Conservation (phyloP, 495 filamentous ascomycete species). For the Ascobolus immersus region DNA sequence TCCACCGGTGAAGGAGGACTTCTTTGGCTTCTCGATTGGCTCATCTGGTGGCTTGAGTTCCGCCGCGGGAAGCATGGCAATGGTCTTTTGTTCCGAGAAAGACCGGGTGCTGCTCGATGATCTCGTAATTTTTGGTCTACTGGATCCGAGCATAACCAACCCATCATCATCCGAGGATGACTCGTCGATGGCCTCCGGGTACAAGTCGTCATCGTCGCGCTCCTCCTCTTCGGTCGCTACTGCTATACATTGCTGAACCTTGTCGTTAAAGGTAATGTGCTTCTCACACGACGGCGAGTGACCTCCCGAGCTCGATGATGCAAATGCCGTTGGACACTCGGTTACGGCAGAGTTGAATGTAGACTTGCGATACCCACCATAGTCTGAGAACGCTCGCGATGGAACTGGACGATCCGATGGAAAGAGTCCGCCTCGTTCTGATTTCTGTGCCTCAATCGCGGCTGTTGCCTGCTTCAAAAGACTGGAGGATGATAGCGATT, state of each 20-base stretch:
- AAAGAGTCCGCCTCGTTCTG: conserved; percentile 34
- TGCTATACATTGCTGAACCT: conserved; percentile 86
- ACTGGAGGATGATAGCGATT: conserved; percentile 70
- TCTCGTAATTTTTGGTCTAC: conserved; percentile 23
- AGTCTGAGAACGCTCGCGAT: conserved; percentile 30
- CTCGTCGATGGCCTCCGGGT: conserved; percentile 28
- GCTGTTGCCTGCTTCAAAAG: conserved; percentile 83
- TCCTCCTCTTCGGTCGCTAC: conserved; percentile 58
- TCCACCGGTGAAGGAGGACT: conserved; percentile 12
- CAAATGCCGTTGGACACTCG: no score
- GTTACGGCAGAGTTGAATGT: conserved; percentile 33
- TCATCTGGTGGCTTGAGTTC: conserved; percentile 72
- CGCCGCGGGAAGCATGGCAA: conserved; percentile 76
- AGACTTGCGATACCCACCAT: no score
- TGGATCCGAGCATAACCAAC: conserved; percentile 48
- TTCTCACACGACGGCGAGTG: conserved; percentile 23
- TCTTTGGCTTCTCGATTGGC: conserved; percentile 38
- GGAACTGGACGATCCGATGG: conserved; percentile 29
- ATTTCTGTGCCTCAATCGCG: conserved; percentile 71
- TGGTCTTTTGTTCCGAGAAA: conserved; percentile 56
- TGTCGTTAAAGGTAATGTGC: conserved; percentile 91
- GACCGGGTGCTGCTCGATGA: conserved; percentile 23
- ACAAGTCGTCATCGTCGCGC: conserved; percentile 37
- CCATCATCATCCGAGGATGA: conserved; percentile 48
- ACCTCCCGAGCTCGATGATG: no score